Evolutionary conservation across 1,284 basidiomycete species (phyloP).

Genomic region (Sanghuangporus baumii): DNA sequence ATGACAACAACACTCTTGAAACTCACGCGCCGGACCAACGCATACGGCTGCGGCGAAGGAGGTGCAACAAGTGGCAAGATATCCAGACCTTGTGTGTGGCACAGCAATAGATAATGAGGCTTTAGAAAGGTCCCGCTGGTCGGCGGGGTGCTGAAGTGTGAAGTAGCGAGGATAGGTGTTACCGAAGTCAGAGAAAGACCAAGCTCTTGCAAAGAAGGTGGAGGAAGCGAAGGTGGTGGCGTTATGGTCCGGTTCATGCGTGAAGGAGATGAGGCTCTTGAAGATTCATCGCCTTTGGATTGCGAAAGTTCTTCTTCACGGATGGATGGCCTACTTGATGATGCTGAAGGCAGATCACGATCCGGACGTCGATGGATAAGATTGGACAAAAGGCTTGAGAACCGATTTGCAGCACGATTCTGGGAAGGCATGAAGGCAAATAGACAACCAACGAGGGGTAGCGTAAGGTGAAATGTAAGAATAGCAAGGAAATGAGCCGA

Average conservation of each 20-base stretch:
- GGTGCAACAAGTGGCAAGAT: conserved; percentile 69
- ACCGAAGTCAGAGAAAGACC: conserved; percentile 64
- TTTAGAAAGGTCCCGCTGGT: conserved; percentile 69
- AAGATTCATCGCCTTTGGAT: conserved; percentile 20
- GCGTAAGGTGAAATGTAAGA: not conserved
- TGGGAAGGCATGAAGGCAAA: conserved; percentile 22
- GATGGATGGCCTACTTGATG: conserved; percentile 20
- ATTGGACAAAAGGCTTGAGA: conserved; percentile 77
- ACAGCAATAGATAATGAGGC: conserved; percentile 75
- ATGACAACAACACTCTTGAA: conserved; percentile 84
- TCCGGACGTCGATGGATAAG: conserved; percentile 53
- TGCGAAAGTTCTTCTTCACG: conserved; percentile 22
- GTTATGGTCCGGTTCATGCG: conserved; percentile 46
- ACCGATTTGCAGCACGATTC: conserved; percentile 58
- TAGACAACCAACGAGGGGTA: not conserved
- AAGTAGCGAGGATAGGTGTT: conserved; percentile 60
- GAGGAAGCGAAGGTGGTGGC: conserved; percentile 62
- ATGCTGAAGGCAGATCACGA: conserved; percentile 40
- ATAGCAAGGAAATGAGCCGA: not conserved
- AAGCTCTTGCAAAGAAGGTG: conserved; percentile 68
- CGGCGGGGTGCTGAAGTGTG: conserved; percentile 72
- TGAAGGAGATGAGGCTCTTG: conserved; percentile 42
- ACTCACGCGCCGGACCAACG: conserved; percentile 68
- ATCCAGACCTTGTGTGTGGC: conserved; percentile 76
- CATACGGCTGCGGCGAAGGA: conserved; percentile 67